phyloP scores from a whole-genome alignment of 345 rosid genomes.

The Clarkia xantiana region DNA sequence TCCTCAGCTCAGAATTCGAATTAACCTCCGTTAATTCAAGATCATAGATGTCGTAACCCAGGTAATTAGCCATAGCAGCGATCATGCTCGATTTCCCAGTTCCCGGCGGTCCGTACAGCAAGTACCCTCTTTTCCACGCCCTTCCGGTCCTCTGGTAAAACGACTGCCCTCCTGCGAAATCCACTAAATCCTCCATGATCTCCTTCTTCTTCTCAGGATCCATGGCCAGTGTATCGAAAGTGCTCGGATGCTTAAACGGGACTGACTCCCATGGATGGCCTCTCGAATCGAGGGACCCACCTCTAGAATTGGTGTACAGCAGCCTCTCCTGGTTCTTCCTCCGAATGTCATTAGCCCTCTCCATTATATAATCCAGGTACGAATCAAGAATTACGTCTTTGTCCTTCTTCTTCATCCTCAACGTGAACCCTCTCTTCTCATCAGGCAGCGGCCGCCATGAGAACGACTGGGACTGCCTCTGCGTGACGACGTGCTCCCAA shows the following conservation, averaged over 20 bases:
- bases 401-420: slow-evolving; percentile 55
- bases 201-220: slow-evolving; percentile 45
- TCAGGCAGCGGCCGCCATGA: slow-evolving; percentile 91
- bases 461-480: slow-evolving; percentile 58
- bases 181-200: slow-evolving; percentile 58
- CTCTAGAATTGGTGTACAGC: slow-evolving; percentile 71
- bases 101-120: slow-evolving; percentile 88
- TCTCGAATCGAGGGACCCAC: slow-evolving; percentile 75
- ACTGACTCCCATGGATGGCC: slow-evolving; percentile 98
- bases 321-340: slow-evolving; percentile 58
- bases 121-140: slow-evolving; percentile 90
- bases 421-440: slow-evolving; percentile 88
- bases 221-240: slow-evolving; percentile 85
- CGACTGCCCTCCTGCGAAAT: slow-evolving; percentile 42
- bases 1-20: slow-evolving; percentile 72
- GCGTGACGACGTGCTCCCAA: slow-evolving; percentile 92
- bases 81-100: slow-evolving; percentile 97
- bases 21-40: slow-evolving; percentile 93
- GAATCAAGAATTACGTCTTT: slow-evolving; percentile 40
- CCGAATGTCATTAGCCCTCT: slow-evolving; percentile 58
- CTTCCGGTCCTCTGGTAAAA: slow-evolving; percentile 85
- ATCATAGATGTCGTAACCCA: slow-evolving; percentile 85
- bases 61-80: slow-evolving; percentile 90
- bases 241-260: slow-evolving; percentile 87
- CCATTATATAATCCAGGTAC: slow-evolving; percentile 72